phyloP scores from a whole-genome alignment of 768 basidiomycete genomes.

The Leucosporidium scottii region DNA sequence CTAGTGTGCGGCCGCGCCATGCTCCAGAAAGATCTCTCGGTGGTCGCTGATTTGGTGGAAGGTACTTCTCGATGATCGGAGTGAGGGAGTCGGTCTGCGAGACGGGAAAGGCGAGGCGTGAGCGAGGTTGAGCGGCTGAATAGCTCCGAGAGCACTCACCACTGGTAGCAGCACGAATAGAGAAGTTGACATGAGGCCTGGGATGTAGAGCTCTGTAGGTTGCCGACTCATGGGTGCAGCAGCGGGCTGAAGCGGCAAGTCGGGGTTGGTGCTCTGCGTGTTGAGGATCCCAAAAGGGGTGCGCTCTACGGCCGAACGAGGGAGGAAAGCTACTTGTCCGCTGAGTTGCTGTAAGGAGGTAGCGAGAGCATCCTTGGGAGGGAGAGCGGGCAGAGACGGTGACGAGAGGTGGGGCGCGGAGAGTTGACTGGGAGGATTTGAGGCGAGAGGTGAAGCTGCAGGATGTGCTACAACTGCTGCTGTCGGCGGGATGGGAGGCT shows the following conservation, averaged over 20 bases:
- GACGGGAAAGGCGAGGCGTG: no score
- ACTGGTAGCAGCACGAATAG: conserved; percentile 4
- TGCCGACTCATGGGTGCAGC: not conserved
- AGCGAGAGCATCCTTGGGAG: no score
- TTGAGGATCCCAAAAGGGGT: no score
- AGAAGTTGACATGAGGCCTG: not conserved
- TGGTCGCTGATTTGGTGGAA: conserved; percentile 6
- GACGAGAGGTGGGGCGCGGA: not conserved
- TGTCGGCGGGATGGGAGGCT: not conserved
- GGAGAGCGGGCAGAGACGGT: no score
- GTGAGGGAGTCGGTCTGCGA: conserved; percentile 1
- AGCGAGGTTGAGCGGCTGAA: no score
- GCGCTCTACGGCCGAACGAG: no score
- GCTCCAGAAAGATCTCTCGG: conserved; percentile 1
- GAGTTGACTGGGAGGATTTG: not conserved
- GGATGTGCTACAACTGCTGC: not conserved
- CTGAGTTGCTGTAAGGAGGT: no score
- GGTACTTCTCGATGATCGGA: conserved; percentile 2
- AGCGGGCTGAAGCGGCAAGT: not conserved
- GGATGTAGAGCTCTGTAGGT: not conserved
- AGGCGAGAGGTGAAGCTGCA: not conserved
- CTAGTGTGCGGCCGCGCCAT: not conserved
- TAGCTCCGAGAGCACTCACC: not conserved
- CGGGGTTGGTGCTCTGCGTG: not conserved
- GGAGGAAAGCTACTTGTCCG: no score